A percentile compares a stretch with the other conserved stretches of the same genome.
Evolutionary conservation across 129 eudicot species (phyloP).

Genomic region (Ambrosia artemisiifolia): DNA sequence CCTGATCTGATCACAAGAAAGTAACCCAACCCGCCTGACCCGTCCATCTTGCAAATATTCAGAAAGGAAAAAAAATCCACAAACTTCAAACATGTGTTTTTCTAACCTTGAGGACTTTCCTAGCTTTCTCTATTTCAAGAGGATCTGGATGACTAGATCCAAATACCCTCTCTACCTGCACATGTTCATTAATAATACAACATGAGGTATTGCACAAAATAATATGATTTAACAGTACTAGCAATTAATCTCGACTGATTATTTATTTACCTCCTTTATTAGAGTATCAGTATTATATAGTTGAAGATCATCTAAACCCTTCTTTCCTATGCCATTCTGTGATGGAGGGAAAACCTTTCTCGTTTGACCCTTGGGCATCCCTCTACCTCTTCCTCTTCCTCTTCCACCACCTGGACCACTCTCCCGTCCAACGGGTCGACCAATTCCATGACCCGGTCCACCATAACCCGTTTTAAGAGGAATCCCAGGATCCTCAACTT

Average conservation of each 20-base stretch:
- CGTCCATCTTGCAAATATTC: background rate
- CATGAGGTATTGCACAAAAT: constrained; percentile 14
- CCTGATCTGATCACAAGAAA: background rate
- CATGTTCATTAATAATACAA: constrained; percentile 16
- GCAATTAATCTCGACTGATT: background rate
- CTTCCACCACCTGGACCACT: constrained; percentile 59
- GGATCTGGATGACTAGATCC: constrained; percentile 68
- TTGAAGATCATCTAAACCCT: constrained; percentile 63
- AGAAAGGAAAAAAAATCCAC: background rate
- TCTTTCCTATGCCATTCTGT: constrained; percentile 86
- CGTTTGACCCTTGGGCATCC: constrained; percentile 54
- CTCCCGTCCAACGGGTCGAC: constrained; percentile 54
- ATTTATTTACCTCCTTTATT: constrained; percentile 65
- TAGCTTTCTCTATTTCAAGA: constrained; percentile 81
- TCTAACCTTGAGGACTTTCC: constrained; percentile 64
- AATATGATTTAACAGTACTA: background rate
- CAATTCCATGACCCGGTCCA: constrained; percentile 60
- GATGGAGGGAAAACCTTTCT: constrained; percentile 68
- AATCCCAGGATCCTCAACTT: constrained; percentile 72
- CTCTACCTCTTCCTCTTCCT: constrained; percentile 85
- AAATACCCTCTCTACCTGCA: constrained; percentile 86
- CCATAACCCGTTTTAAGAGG: constrained; percentile 54
- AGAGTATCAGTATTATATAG: constrained; percentile 72
- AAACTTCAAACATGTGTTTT: background rate
- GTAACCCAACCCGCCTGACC: background rate